Base-by-base conservation (phyloP, 768 basidiomycete species). In the Polyporus arcularius region DNA sequence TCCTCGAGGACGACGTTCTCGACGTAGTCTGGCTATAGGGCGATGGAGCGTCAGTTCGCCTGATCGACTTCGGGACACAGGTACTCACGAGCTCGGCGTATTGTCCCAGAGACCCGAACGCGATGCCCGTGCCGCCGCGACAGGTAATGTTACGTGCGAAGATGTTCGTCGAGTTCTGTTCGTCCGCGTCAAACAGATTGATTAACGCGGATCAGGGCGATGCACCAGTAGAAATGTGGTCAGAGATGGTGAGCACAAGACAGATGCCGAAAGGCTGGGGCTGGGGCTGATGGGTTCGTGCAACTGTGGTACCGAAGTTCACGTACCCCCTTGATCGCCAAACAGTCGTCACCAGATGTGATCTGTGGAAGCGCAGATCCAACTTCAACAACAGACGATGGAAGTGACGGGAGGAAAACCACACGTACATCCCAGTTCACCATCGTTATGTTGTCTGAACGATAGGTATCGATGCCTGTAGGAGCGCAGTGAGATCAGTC, bases 311-410 rank as follows among this genome's bases (percentile, higher is more conserved):
- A 28, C 16, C 8, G 43, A 28, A 48, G 39, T 53, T 30, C n/a
- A 70, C 81, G 30, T 65, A 85, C 83, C 7, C 84, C 84, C 73
- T 86, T 85, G 73, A 86, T 82, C 8, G 83, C 84, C n/a, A 86
- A 70, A 58, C 85, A 86, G 64, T 86, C 85, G 65, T 86, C 85
- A 16, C 85, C 84, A 55, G 79, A 82, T n/a, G 84, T 85, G 16
- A 86, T 68, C 72, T 71, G 51, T 16, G 18, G 21, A 0, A 41
- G 10, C 4, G 46, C 46, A 41, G 32, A 4, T 21, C 5, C 30
- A 39, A 52, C 11, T n/a, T n/a, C 18, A 31, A 28, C 32, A 14
- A 28, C 38, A 9, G 18, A 38, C 47, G 31, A 51, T 30, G n/a
- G 32, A 26, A 26, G 40, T 52, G 47, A 53, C 47, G 40, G 28